phyloP scores from a whole-genome alignment of 2,329 filamentous ascomycete species.

The Epichloe hybrida region DNA sequence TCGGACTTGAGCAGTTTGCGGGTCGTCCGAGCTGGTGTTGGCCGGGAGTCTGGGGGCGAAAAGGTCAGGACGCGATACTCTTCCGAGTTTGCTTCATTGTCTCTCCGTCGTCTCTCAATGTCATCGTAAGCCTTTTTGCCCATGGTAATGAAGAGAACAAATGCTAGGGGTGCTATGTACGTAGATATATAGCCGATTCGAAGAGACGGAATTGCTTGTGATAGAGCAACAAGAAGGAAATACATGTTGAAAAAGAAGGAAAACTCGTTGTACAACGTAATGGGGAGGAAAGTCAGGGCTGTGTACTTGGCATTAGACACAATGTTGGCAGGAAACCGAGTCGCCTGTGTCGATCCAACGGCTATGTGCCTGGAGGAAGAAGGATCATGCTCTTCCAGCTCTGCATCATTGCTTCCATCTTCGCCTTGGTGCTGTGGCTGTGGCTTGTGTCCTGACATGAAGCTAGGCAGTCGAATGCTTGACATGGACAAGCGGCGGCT shows the following conservation, averaged over 20 bases:
- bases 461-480: conserved; percentile 50
- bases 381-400: conserved; percentile 45
- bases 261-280: conserved; percentile 96
- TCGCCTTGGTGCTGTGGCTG: conserved; percentile 15
- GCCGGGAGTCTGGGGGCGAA: conserved; percentile 35
- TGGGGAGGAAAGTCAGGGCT: conserved; percentile 80
- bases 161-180: conserved; percentile 82
- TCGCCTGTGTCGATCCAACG: conserved; percentile 59
- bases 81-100: conserved; percentile 90
- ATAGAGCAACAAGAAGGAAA: conserved; percentile 87
- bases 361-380: conserved; percentile 60
- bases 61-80: conserved; percentile 69
- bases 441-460: conserved; percentile 35
- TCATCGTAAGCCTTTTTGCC: conserved; percentile 95
- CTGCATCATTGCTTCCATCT: conserved; percentile 30
- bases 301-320: conserved; percentile 98
- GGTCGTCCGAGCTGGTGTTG: conserved; percentile 23
- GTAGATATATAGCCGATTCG: conserved; percentile 91
- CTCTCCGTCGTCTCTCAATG: conserved; percentile 69
- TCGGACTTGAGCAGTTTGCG: conserved; percentile 31
- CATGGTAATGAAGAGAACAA: conserved; percentile 83
- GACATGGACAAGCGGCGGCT: conserved; percentile 25
- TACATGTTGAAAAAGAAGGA: conserved; percentile 99
- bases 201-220: conserved; percentile 78
- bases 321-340: conserved; percentile 76